Evolutionary conservation across 345 rosid genomes (phyloP), one percentile per base, ranked within the genome.

Genomic region (Conringia planisiliqua): DNA sequence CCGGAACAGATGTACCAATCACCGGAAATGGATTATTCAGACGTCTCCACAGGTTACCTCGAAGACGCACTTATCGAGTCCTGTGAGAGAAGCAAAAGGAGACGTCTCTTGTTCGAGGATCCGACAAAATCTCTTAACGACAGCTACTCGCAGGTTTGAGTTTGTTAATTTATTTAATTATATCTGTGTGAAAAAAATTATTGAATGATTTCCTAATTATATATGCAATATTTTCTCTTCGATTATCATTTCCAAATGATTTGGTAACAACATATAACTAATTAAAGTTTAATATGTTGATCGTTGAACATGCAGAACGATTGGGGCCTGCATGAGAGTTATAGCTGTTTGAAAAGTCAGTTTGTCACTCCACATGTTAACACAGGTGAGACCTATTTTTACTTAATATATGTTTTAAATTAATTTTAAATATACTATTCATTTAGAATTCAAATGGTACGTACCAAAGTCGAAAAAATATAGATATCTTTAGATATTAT

Each of bases 41-140:
- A 87, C 72, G 78, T 85, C n/a, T 91, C 98, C 13, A 85, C 96
- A 54, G 98, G 98, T 35, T 93, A 93, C 61, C 84, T 93, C 14
- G 91, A 93, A 75, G 98, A 93, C 63, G 98, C 96, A 26, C 71
- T 93, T 67, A 74, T 87, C 3, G 91, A 88, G 76, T 86, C 84
- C 40, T 79, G 76, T n/a, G 93, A 83, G 61, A 75, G 84, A 56
- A 85, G 90, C 64, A 93, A 91, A 82, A 82, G 91, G 48, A 79
- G 92, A 62, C 88, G 96, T 30, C 71, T 91, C 79, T 38, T 78
- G 81, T 78, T 73, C 13, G 82, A 75, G 12, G 77, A 78, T 79
- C 51, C 67, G 1, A 58, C 63, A 10, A 58, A 32, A 8, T 71
- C 76, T 38, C 26, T 56, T 6, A n/a, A 64, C 13, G 51, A 36